Percentiles rank a stretch among this genome's conserved stretches.
Evolutionary conservation across 495 filamentous ascomycete species (phyloP).

Genomic region (Letharia lupina): DNA sequence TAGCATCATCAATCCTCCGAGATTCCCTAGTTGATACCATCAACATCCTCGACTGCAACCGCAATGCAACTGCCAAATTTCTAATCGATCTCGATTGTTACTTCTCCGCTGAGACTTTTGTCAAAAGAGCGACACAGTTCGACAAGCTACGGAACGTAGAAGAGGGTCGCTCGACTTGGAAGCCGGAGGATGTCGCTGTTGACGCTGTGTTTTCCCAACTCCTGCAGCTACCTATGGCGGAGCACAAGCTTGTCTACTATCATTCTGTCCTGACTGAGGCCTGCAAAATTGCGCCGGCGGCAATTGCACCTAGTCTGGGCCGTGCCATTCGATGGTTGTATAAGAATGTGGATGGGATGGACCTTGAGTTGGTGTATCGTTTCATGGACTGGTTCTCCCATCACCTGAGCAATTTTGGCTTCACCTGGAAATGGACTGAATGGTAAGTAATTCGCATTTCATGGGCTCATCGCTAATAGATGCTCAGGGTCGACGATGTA

Average conservation of each 20-base stretch:
- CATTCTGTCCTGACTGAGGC: constrained; percentile 89
- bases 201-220: constrained; percentile 96
- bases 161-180: constrained; percentile 67
- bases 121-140: constrained; percentile 85
- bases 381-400: constrained; percentile 98
- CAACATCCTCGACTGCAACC: constrained; percentile 88
- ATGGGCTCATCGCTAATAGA: constrained; percentile 4
- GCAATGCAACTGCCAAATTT: constrained; percentile 74
- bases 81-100: constrained; percentile 93
- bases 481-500: constrained; percentile 66
- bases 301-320: constrained; percentile 90
- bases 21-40: constrained; percentile 89
- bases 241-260: constrained; percentile 95
- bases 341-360: constrained; percentile 66
- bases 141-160: constrained; percentile 76
- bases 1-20: constrained; percentile 72
- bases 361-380: constrained; percentile 75
- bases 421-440: constrained; percentile 99
- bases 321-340: constrained; percentile 91
- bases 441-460: constrained; percentile 48
- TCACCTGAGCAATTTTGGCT: constrained; percentile 97
- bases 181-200: constrained; percentile 94
- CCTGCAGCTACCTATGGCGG: constrained; percentile 74
- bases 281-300: constrained; percentile 90
- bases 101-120: constrained; percentile 78